A percentile compares a stretch with the other conserved stretches of the same genome.
phyloP scores from a whole-genome alignment of 768 basidiomycete genomes.

The Boletellus ananiceps region DNA sequence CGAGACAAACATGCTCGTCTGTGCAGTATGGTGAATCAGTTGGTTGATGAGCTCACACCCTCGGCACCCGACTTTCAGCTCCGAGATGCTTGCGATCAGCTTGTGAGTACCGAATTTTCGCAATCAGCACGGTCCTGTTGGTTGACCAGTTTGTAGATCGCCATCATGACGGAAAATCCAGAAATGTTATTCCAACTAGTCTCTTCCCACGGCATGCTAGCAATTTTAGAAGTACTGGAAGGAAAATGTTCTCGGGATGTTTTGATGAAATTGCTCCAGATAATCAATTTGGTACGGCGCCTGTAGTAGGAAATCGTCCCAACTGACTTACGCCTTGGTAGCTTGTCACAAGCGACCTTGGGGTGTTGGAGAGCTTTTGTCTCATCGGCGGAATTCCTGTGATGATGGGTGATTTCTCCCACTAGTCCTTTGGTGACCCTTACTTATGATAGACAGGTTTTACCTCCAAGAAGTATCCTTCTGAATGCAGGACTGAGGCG shows the following conservation, averaged over 20 bases:
- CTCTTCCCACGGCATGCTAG: conserved; percentile 91
- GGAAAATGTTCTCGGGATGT: conserved; percentile 83
- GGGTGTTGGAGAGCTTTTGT: conserved; percentile 92
- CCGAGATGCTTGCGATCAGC: conserved; percentile 79
- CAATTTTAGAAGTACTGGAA: conserved; percentile 90
- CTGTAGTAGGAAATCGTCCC: background rate
- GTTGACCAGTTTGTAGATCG: conserved; percentile 46
- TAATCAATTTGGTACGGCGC: conserved; percentile 72
- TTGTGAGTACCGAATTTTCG: conserved; percentile 47
- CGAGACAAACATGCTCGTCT: conserved; percentile 92
- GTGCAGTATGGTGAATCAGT: conserved; percentile 72
- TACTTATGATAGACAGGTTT: conserved; percentile 51
- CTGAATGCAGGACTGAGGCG: conserved; percentile 91
- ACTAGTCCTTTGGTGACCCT: background rate
- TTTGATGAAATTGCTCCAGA: conserved; percentile 76
- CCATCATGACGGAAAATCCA: conserved; percentile 69
- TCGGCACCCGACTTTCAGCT: conserved; percentile 79
- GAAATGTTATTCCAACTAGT: conserved; percentile 89
- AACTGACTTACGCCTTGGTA: conserved; percentile 18
- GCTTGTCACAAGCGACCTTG: conserved; percentile 70
- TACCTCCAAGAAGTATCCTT: conserved; percentile 89
- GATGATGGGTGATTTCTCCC: conserved; percentile 66
- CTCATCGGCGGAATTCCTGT: conserved; percentile 93
- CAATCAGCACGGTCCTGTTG: background rate
- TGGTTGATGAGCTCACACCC: conserved; percentile 83